These are phyloP conservation scores for Trichoderma harzianum DNA, from an alignment of 2,329 filamentous ascomycete genomes.

Conservation along the genomic window DNA sequence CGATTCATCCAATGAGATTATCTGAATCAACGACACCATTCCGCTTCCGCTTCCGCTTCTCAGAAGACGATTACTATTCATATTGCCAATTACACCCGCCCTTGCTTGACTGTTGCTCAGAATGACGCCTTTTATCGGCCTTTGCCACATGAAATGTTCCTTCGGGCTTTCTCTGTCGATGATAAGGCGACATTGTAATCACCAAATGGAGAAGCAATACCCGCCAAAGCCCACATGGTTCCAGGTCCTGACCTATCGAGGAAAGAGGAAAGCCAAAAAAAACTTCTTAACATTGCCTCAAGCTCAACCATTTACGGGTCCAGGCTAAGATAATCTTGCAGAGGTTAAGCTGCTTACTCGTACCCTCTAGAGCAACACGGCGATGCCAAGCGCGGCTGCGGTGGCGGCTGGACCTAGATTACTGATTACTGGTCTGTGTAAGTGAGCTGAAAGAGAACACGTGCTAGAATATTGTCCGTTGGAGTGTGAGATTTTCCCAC, in stretches of 20 bases:
- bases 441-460: background rate
- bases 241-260: background rate
- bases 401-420: background rate
- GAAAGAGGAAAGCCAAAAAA: background rate
- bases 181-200: background rate
- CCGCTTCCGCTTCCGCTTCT: background rate
- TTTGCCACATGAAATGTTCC: background rate
- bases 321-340: background rate
- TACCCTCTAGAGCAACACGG: background rate
- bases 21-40: background rate
- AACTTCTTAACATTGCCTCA: background rate
- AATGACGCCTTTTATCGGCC: background rate
- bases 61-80: slow-evolving; percentile 1
- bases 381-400: background rate
- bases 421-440: background rate
- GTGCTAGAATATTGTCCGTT: background rate
- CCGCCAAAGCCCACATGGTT: background rate
- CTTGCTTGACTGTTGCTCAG: background rate
- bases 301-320: too few species aligned
- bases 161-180: background rate
- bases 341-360: background rate
- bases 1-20: background rate
- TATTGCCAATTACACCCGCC: background rate
- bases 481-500: background rate
- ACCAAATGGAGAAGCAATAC: background rate